phyloP scores from a whole-genome alignment of 148 eudicot genomes.

The Chenopodium suecicum region DNA sequence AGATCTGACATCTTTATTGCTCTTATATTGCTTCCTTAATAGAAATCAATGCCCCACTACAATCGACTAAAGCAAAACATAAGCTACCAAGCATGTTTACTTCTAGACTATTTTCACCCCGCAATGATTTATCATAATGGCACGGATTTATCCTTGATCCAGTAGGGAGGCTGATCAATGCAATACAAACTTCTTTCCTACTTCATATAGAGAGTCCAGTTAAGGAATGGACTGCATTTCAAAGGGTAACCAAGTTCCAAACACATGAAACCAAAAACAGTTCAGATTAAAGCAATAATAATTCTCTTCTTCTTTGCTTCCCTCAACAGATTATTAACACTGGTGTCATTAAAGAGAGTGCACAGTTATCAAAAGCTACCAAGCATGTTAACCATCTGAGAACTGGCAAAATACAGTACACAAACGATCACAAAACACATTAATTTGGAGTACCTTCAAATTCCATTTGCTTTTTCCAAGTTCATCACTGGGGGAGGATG shows the following conservation, averaged over 20 bases:
- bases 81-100: too few relatives aligned
- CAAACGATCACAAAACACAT: not conserved
- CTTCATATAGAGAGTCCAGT: not conserved
- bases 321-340: too few relatives aligned
- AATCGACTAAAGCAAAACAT: too few relatives aligned
- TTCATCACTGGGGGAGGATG: conserved; percentile 79
- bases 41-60: too few relatives aligned
- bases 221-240: not conserved
- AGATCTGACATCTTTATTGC: too few relatives aligned
- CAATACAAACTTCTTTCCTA: not conserved
- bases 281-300: not conserved
- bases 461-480: conserved; percentile 98
- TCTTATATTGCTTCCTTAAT: too few relatives aligned
- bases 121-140: too few relatives aligned
- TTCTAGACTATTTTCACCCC: too few relatives aligned
- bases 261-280: not conserved
- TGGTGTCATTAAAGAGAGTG: not conserved
- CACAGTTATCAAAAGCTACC: not conserved
- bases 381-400: not conserved
- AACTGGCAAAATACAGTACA: not conserved
- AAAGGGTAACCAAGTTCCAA: not conserved
- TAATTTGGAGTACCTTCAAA: conserved; percentile 54
- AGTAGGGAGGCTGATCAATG: not conserved
- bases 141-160: too few relatives aligned
- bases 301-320: too few relatives aligned